Evolutionary conservation across 768 basidiomycete genomes (phyloP).

Genomic region (Inosperma sp.): DNA sequence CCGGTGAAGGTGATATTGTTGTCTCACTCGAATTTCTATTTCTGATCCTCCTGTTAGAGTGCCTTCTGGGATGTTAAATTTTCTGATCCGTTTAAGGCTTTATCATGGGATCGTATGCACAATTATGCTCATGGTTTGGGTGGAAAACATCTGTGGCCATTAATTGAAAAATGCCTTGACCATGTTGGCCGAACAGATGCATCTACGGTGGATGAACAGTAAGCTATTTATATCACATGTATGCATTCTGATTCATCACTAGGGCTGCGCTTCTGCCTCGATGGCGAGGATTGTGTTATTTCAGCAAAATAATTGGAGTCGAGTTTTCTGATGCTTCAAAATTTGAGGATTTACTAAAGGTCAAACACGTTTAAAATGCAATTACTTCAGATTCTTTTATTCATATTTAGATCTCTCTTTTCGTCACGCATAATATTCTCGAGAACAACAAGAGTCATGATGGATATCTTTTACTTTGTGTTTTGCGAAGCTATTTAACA

Average conservation of each 20-base stretch:
- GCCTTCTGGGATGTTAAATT: constrained; percentile 34
- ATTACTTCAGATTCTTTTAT: background rate
- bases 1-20: constrained; percentile 18
- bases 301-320: constrained; percentile 16
- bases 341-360: constrained; percentile 27
- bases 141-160: constrained; percentile 30
- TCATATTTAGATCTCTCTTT: constrained; percentile 18
- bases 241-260: background rate
- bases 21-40: constrained; percentile 19
- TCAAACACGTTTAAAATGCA: too few relatives aligned
- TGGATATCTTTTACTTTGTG: constrained; percentile 23
- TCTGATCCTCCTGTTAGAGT: constrained; percentile 27
- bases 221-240: background rate
- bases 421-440: constrained; percentile 7
- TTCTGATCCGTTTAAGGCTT: constrained; percentile 30
- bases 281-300: constrained; percentile 28
- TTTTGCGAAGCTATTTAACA: constrained; percentile 21
- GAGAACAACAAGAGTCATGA: background rate
- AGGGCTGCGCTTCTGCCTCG: background rate
- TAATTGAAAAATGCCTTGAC: constrained; percentile 21
- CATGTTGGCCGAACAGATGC: constrained; percentile 8
- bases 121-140: constrained; percentile 27
- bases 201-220: constrained; percentile 25
- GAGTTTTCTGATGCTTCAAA: constrained; percentile 28
- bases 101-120: constrained; percentile 39